Conservation (phyloP, 176 grass and related monocot genomes). For the Juncus effusus region DNA sequence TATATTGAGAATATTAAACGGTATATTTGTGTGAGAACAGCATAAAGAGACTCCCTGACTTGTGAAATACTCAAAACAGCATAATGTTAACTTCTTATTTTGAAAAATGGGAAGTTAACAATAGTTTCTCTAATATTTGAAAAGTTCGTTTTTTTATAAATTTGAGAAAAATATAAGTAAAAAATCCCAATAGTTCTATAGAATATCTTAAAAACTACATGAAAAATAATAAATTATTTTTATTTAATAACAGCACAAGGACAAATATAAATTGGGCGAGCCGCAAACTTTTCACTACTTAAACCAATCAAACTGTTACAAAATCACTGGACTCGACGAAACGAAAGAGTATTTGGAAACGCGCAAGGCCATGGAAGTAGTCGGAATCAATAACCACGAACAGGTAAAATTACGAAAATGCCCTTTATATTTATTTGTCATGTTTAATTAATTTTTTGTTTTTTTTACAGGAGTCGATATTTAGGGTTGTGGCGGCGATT, state of each 20-base stretch:
- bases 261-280: slow-evolving; percentile 79
- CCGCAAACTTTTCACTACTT: slow-evolving; percentile 88
- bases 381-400: slow-evolving; percentile 72
- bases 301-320: slow-evolving; percentile 86
- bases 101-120: too few species aligned
- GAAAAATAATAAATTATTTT: too few species aligned
- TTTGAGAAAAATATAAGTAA: too few species aligned
- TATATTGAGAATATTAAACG: too few species aligned
- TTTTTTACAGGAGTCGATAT: slow-evolving; percentile 82
- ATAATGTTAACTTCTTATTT: too few species aligned
- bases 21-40: too few species aligned
- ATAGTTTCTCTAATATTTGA: too few species aligned
- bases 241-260: slow-evolving; percentile 53
- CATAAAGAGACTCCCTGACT: too few species aligned
- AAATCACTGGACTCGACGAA: slow-evolving; percentile 87
- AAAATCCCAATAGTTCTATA: too few species aligned
- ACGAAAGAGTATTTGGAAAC: slow-evolving; percentile 94
- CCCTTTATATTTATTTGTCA: slow-evolving; percentile 18
- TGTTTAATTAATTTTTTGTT: slow-evolving; percentile 25
- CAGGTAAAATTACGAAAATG: slow-evolving; percentile 49
- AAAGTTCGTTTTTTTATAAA: too few species aligned
- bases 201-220: too few species aligned
- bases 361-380: slow-evolving; percentile 92
- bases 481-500: slow-evolving; percentile 83
- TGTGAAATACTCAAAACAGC: too few species aligned